Evolutionary conservation across 2,329 filamentous ascomycete species (phyloP).

Genomic region (Aspergillus pseudotamarii): DNA sequence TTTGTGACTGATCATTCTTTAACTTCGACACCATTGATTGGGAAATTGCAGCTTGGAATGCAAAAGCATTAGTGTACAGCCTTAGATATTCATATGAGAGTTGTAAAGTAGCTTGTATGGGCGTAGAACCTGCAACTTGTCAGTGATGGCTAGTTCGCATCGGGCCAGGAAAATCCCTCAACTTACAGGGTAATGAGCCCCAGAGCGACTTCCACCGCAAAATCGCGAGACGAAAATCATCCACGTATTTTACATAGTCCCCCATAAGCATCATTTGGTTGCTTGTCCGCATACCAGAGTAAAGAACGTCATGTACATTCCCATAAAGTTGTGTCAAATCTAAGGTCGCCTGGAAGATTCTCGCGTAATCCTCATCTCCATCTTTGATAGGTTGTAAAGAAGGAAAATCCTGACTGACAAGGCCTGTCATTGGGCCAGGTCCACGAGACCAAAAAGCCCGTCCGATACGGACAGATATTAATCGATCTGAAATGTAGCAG

Average conservation of each 20-base stretch:
- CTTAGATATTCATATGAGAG: constrained; percentile 74
- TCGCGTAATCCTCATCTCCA: constrained; percentile 67
- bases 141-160: constrained; percentile 11
- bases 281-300: constrained; percentile 70
- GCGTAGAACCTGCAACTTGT: constrained; percentile 56
- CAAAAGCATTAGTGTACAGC: constrained; percentile 75
- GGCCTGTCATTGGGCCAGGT: constrained; percentile 66
- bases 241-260: constrained; percentile 74
- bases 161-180: neutral
- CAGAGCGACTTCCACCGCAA: constrained; percentile 72
- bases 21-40: constrained; percentile 49
- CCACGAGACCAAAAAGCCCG: constrained; percentile 75
- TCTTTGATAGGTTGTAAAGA: constrained; percentile 61
- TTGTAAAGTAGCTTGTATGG: constrained; percentile 67
- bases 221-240: constrained; percentile 70
- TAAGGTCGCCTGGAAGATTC: constrained; percentile 70
- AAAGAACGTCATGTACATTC: constrained; percentile 73
- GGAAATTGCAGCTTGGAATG: constrained; percentile 70
- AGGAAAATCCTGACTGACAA: constrained; percentile 69
- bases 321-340: constrained; percentile 73
- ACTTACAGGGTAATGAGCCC: constrained; percentile 65
- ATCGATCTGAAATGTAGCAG: constrained; percentile 68
- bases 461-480: constrained; percentile 71
- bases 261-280: constrained; percentile 71
- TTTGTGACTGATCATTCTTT: constrained; percentile 36